Base-by-base conservation (phyloP, 1,139 yeast genomes). In the Dujonia santamariae region DNA sequence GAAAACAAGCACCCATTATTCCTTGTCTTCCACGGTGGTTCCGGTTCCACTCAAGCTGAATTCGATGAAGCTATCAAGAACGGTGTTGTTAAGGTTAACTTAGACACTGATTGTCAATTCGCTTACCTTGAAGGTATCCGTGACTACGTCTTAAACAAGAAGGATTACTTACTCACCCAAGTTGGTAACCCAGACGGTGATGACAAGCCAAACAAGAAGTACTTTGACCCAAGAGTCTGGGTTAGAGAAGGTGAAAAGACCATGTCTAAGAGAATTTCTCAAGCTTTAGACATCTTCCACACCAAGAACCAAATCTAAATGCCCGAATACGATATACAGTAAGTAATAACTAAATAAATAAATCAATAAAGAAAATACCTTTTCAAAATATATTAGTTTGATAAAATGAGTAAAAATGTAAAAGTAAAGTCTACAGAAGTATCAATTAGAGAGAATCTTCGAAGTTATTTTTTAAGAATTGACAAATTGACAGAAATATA, bases 191-290 rank as follows among this genome's bases (percentile, higher is more conserved):
- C 99, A 72, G 97, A 92, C 20, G 98, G 97, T 67, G 94, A 74
- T 38, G 97, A 92, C 75, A 86, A 88, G 79, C 98, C 98, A 75
- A 85, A 85, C 85, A 90, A 90, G 88, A 90, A 90, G 77, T 88
- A 72, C 87, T 92, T 87, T 65, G 99, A 92, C 75, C 99, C 99
- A 74, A 92, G 99, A 83, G 97, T 90, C 70, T 92, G 98, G 98
- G 97, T 92, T 53, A 90, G 98, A 80, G 97, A 90, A 73, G 98
- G 98, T 78, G 99, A 92, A 78, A 87, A 88, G 90, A 88, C 97
- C 65, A 92, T 92, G 97, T 54, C 80, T 50, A 72, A 67, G 51
- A 86, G 97, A 80, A 77, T 94, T 59, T 51, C 82, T 46, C 84
- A 81, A 66, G 94, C 95, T 59, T 78, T 92, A 64, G 75, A 71